Evolutionary conservation across 352 stramenopile genomes (phyloP).

Genomic region (Globisporangium spinosum): DNA sequence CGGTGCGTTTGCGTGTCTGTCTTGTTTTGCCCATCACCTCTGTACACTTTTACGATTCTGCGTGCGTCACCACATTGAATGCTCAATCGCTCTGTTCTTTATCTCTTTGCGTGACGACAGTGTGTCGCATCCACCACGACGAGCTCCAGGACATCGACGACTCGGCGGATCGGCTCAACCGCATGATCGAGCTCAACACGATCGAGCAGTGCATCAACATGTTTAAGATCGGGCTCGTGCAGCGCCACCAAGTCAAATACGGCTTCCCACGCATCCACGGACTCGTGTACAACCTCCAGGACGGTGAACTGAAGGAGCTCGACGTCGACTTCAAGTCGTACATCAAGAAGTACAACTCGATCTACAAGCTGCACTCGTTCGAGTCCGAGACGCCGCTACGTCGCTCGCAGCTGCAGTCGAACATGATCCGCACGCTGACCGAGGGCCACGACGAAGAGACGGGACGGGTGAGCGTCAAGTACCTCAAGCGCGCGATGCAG

Average conservation of each 20-base stretch:
- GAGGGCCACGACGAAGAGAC: constrained; percentile 60
- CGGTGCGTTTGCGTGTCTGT: constrained; percentile 6
- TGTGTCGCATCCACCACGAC: constrained; percentile 85
- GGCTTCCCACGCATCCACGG: constrained; percentile 87
- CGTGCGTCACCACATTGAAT: neutral
- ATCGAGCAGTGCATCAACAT: constrained; percentile 90
- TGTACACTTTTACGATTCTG: neutral
- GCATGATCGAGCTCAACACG: constrained; percentile 87
- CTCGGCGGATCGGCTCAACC: constrained; percentile 66
- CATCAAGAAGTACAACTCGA: constrained; percentile 69
- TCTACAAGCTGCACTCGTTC: constrained; percentile 84
- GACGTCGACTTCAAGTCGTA: constrained; percentile 83
- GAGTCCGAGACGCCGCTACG: constrained; percentile 38
- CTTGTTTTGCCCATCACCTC: neutral
- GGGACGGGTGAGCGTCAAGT: constrained; percentile 48
- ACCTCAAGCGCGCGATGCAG: constrained; percentile 59
- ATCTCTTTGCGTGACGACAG: constrained; percentile 25
- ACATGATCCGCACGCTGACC: constrained; percentile 63
- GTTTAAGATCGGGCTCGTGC: constrained; percentile 87
- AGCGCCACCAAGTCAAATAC: constrained; percentile 86
- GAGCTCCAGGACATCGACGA: constrained; percentile 86
- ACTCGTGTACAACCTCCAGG: constrained; percentile 84
- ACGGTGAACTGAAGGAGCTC: constrained; percentile 81
- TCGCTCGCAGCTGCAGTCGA: constrained; percentile 63
- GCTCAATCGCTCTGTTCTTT: neutral